Evolutionary conservation across 31 red algal species (phyloP).

Genomic region (Asparagopsis taxiformis): DNA sequence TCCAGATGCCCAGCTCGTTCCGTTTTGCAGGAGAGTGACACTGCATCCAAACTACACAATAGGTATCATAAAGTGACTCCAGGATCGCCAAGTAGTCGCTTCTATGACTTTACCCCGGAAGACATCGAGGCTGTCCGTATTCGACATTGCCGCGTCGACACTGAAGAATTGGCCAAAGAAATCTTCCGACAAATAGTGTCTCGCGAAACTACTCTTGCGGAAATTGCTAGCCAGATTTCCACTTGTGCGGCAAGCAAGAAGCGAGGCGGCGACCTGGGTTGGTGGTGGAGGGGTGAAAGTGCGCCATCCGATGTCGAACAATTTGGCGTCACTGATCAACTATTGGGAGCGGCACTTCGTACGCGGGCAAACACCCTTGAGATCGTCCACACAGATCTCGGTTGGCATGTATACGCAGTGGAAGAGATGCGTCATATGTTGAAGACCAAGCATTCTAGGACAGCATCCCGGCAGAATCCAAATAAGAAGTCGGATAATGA

Average conservation of each 20-base stretch:
- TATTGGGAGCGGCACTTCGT: conserved; percentile 48
- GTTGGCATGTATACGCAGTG: conserved; percentile 81
- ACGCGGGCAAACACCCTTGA: conserved; percentile 40
- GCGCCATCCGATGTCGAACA: conserved; percentile 19
- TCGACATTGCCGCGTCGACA: conserved; percentile 75
- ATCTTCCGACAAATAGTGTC: conserved; percentile 43
- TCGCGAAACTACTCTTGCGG: conserved; percentile 35
- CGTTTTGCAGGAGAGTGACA: no score
- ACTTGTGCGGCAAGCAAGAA: conserved; percentile 45
- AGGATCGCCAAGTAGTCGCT: conserved; percentile 39
- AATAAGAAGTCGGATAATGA: background rate
- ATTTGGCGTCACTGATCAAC: conserved; percentile 33
- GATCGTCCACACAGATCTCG: conserved; percentile 36
- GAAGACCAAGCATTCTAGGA: conserved; percentile 34
- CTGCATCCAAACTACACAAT: no score
- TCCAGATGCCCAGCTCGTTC: no score
- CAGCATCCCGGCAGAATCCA: conserved; percentile 33
- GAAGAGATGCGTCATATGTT: conserved; percentile 66
- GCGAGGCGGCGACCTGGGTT: conserved; percentile 85
- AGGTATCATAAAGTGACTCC: no score
- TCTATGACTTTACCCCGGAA: conserved; percentile 47
- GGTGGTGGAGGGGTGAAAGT: conserved; percentile 62
- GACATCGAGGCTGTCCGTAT: conserved; percentile 70
- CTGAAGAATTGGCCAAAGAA: conserved; percentile 58
- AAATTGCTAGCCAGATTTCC: conserved; percentile 59